Conservation (phyloP, 106 monocot genomes). For the Allium fistulosum region DNA sequence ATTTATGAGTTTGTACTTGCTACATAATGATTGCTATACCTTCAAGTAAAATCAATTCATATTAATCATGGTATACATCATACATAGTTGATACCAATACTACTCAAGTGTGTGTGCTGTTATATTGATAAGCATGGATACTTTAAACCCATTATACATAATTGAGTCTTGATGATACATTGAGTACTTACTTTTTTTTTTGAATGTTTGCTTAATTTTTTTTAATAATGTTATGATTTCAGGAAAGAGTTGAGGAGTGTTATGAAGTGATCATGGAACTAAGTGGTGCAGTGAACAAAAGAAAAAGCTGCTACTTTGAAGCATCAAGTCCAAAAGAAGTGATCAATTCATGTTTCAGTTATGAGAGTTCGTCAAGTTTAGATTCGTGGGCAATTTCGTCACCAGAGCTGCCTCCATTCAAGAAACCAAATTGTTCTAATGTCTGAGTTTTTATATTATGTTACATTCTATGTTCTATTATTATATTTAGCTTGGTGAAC, state of each 20-base stretch:
- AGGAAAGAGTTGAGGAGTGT: conserved; percentile 40
- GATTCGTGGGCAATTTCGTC: conserved; percentile 18
- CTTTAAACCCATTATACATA: too few species aligned
- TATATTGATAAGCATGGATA: not conserved
- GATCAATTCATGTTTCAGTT: conserved; percentile 36
- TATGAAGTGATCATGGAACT: conserved; percentile 29
- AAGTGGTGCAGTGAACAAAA: not conserved
- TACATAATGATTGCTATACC: too few species aligned
- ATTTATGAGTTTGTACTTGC: too few species aligned
- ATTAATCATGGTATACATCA: not conserved
- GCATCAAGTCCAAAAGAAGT: conserved; percentile 44
- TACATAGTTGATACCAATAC: not conserved
- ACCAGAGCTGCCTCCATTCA: conserved; percentile 9
- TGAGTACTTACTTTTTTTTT: not conserved
- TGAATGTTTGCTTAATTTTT: too few species aligned
- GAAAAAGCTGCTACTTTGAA: conserved; percentile 16
- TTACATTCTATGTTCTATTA: not conserved
- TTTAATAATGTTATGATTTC: not conserved
- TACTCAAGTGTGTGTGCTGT: too few species aligned
- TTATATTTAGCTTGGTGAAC: not conserved
- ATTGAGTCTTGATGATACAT: too few species aligned
- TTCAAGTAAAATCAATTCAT: not conserved
- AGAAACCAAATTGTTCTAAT: conserved; percentile 11
- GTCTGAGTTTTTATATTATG: not conserved
- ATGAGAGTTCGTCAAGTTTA: conserved; percentile 22